These are phyloP conservation scores for Globisporangium acanthophoron DNA, from an alignment of 352 stramenopile species.

Conservation along the genomic window DNA sequence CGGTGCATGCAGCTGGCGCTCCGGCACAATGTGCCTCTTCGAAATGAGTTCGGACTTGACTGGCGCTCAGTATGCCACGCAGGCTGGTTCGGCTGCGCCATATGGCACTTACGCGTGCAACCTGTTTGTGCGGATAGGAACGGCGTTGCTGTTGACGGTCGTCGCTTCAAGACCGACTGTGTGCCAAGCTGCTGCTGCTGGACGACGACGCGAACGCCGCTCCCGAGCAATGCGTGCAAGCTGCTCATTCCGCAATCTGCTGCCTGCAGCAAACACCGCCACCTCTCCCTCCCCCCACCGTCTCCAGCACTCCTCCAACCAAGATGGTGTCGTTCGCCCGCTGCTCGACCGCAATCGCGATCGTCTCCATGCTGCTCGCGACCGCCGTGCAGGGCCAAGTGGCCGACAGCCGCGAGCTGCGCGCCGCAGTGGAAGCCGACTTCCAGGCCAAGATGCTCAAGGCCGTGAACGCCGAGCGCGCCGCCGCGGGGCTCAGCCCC, in stretches of 20 bases:
- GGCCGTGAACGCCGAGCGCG: slow-evolving; percentile 17
- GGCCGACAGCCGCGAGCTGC: not conserved
- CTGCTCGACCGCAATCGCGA: slow-evolving; percentile 3
- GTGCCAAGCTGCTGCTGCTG: not conserved
- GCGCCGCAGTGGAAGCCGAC: slow-evolving; percentile 2
- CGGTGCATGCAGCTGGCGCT: no score
- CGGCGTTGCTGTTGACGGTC: no score
- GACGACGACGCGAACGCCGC: no score
- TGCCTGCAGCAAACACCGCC: not conserved
- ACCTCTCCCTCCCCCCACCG: not conserved
- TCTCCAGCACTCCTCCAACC: not conserved
- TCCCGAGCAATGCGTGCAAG: no score
- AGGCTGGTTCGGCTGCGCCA: no score
- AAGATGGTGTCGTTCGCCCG: slow-evolving; percentile 7
- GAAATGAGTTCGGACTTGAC: no score
- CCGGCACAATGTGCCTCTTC: no score
- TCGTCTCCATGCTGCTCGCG: slow-evolving; percentile 4
- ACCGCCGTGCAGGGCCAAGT: not conserved
- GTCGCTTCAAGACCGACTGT: not conserved
- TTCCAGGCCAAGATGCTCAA: slow-evolving; percentile 17
- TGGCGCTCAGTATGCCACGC: no score
- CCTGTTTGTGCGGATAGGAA: no score
- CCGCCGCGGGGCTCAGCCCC: slow-evolving; percentile 4
- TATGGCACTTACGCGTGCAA: no score
- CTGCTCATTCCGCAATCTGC: slow-evolving; percentile 8